Base-by-base conservation (phyloP, 805 yeast species). In the Spathaspora girioi region DNA sequence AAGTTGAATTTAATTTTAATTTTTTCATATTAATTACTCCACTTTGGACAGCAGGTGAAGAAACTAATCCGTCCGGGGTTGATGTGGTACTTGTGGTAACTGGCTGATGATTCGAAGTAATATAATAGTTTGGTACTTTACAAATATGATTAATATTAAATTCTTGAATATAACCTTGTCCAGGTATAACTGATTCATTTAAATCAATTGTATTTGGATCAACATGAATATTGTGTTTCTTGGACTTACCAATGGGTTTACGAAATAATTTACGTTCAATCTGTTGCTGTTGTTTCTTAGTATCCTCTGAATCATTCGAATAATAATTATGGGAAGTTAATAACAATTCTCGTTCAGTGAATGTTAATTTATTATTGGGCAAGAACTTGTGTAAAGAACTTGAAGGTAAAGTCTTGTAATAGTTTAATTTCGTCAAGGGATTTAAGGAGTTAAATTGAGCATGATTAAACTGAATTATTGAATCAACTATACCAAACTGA, bases 121-220 rank as follows among this genome's bases (percentile, higher is more conserved):
- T 63, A 57, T 68, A 74, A 54, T 74, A 74, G 57, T 68, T 71
- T 4, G 78, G 77, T 11, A 73, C 75, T 50, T 69, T 71, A 58
- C 79, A 74, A 14, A 73, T 50, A 51, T 70, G 70, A 47, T 63
- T 66, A 15, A 74, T 67, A 49, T 66, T 71, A 54, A 74, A 74
- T 53, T 73, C 78, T 38, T 68, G 78, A 42, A 74, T 68, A 43
- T 58, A 70, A 1, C 79, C 79, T 56, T 73, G 75, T 1, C 79
- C 79, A 3, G 78, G 78, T 4, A 74, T 59, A 2, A 71, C 63
- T 11, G 67, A 67, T 48, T 74, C 78, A 4, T 68, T 54, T 49
- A 73, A 66, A 48, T 74, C 78, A n/a, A 70, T 51, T 23, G 62
- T 56, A 56, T 74, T 74, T 7, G 76, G 76, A 56, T 74, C 78